Percentiles rank a stretch among this genome's conserved stretches.
phyloP scores from a whole-genome alignment of 2,329 filamentous ascomycete genomes.

The Botrytis galanthina region DNA sequence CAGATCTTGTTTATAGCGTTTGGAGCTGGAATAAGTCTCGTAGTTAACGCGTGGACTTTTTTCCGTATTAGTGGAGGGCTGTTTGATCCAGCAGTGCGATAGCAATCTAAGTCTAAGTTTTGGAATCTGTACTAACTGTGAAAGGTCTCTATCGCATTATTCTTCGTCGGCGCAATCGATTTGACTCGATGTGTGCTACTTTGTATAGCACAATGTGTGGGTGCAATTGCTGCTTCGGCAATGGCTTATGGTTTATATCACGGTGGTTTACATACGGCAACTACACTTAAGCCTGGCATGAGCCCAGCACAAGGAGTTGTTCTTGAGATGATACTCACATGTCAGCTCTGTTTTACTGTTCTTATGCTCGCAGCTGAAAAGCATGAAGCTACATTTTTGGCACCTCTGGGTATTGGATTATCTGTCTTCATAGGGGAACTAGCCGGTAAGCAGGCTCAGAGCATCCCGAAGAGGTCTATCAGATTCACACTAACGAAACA shows the following conservation, averaged over 20 bases:
- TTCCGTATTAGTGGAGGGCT: constrained; percentile 51
- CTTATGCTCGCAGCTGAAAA: constrained; percentile 54
- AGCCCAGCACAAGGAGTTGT: constrained; percentile 48
- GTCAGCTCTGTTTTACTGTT: constrained; percentile 49
- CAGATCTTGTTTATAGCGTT: constrained; percentile 31
- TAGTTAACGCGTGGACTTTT: constrained; percentile 54
- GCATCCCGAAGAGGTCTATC: neutral
- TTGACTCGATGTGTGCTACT: constrained; percentile 38
- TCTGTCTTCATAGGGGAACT: constrained; percentile 46
- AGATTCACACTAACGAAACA: neutral
- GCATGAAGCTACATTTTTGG: constrained; percentile 48
- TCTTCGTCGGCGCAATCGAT: constrained; percentile 40
- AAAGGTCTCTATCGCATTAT: constrained; percentile 42
- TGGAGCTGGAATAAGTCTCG: constrained; percentile 37
- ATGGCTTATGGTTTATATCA: constrained; percentile 46
- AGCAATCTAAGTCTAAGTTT: neutral
- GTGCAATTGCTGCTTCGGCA: constrained; percentile 42
- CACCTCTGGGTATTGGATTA: constrained; percentile 49
- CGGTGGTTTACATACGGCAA: constrained; percentile 45
- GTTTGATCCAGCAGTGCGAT: constrained; percentile 49
- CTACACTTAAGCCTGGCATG: constrained; percentile 43
- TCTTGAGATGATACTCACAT: constrained; percentile 50
- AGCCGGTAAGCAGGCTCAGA: constrained; percentile 28
- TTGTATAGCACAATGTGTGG: constrained; percentile 39
- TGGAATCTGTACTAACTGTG: neutral